Evolutionary conservation across 768 basidiomycete genomes (phyloP).

Genomic region (Cystofilobasidium ferigula): DNA sequence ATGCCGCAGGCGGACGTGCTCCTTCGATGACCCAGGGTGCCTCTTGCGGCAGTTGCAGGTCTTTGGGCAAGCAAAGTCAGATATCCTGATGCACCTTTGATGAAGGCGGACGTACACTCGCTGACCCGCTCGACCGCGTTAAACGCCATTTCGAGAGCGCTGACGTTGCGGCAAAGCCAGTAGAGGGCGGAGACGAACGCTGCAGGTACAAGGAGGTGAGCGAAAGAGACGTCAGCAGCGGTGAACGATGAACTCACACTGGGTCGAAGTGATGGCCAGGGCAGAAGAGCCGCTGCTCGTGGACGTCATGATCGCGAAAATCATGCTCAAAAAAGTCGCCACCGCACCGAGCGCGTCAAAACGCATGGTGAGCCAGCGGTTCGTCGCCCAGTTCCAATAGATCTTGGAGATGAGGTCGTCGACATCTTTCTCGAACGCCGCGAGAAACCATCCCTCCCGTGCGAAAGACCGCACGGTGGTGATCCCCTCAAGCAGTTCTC

Average conservation of each 20-base stretch:
- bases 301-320: slow-evolving; percentile 54
- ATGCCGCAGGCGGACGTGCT: slow-evolving; percentile 57
- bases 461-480: slow-evolving; percentile 60
- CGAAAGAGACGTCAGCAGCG: background rate
- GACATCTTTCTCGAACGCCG: slow-evolving; percentile 12
- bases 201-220: background rate
- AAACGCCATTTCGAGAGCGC: slow-evolving; percentile 59
- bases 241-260: background rate
- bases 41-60: slow-evolving; percentile 57
- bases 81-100: background rate
- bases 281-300: slow-evolving; percentile 55
- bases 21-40: slow-evolving; percentile 51
- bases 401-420: slow-evolving; percentile 15
- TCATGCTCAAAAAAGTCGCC: slow-evolving; percentile 54
- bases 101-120: slow-evolving; percentile 40
- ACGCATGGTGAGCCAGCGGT: background rate
- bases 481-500: slow-evolving; percentile 58
- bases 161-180: slow-evolving; percentile 37
- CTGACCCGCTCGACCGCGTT: slow-evolving; percentile 63
- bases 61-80: background rate
- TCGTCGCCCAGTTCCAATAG: slow-evolving; percentile 15
- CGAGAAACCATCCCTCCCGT: slow-evolving; percentile 49
- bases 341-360: slow-evolving; percentile 49
- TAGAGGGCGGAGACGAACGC: background rate
- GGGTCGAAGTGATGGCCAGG: slow-evolving; percentile 58